phyloP scores from a whole-genome alignment of 495 filamentous ascomycete species.

The Penicillium antarcticum region DNA sequence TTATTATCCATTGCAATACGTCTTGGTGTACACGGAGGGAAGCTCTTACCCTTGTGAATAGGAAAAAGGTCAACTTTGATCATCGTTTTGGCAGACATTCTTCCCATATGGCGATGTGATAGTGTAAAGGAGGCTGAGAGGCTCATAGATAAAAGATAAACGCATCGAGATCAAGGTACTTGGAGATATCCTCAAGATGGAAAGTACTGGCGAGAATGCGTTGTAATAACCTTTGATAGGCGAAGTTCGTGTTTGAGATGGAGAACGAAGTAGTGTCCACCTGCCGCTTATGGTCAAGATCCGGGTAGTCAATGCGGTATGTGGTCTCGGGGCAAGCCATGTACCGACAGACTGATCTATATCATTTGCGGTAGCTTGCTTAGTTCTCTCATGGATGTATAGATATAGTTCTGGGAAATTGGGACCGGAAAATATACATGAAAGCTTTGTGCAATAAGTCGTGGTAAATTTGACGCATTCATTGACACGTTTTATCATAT shows the following conservation, averaged over 20 bases:
- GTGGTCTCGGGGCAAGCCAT: neutral
- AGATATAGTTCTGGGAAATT: no score
- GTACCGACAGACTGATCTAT: neutral
- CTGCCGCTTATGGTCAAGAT: neutral
- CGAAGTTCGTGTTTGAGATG: neutral
- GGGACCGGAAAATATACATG: no score
- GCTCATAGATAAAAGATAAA: neutral
- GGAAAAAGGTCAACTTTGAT: slow-evolving; percentile 4
- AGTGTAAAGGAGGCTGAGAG: neutral
- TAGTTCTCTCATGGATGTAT: no score
- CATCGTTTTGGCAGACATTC: neutral
- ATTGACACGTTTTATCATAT: no score
- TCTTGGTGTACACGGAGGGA: neutral
- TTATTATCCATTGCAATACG: no score
- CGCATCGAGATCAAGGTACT: neutral
- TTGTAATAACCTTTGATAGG: neutral
- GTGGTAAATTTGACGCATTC: no score
- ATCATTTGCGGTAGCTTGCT: neutral
- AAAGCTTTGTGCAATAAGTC: no score
- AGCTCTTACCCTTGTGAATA: slow-evolving; percentile 5
- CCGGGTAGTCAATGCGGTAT: neutral
- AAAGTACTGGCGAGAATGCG: neutral
- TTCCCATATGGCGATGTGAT: neutral
- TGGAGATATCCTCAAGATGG: neutral
- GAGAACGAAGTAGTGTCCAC: slow-evolving; percentile 3